phyloP scores from a whole-genome alignment of 2,329 filamentous ascomycete species.

The Nothopassalora personata region DNA sequence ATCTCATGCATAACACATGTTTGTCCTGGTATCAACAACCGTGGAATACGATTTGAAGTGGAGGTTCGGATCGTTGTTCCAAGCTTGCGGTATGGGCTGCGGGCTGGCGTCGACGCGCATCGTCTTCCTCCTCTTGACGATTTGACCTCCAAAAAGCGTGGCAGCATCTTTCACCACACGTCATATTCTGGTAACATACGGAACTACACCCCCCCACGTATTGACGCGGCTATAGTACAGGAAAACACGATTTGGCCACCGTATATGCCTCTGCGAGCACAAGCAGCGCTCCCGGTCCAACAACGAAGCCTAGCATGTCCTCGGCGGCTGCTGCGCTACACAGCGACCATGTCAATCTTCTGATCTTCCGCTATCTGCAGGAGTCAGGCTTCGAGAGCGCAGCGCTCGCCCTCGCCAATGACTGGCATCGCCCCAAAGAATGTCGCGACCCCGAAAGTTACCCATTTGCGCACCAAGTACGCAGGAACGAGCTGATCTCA shows the following conservation, averaged over 20 bases:
- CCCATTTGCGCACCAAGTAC: conserved; percentile 56
- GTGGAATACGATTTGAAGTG: too few relatives aligned
- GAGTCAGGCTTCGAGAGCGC: conserved; percentile 34
- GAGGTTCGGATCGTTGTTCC: too few relatives aligned
- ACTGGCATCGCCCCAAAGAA: conserved; percentile 49
- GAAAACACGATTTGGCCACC: not conserved
- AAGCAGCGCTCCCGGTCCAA: not conserved
- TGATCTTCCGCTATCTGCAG: conserved; percentile 58
- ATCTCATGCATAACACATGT: too few relatives aligned
- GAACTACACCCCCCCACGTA: not conserved
- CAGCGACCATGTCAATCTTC: conserved; percentile 62
- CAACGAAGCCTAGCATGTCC: conserved; percentile 16
- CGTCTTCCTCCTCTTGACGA: not conserved
- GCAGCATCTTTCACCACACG: not conserved
- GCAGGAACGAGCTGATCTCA: conserved; percentile 54
- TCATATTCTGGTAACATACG: not conserved
- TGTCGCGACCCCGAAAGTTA: conserved; percentile 52
- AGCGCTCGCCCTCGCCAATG: conserved; percentile 54
- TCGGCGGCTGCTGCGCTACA: conserved; percentile 36
- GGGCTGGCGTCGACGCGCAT: too few relatives aligned
- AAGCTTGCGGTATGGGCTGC: too few relatives aligned
- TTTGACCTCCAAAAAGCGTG: not conserved
- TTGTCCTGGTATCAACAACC: too few relatives aligned
- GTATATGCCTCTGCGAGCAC: not conserved
- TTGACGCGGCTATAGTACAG: not conserved